These are phyloP conservation scores for Chaetomium globosum DNA, from an alignment of 2,329 filamentous ascomycete genomes.

Conservation along the genomic window DNA sequence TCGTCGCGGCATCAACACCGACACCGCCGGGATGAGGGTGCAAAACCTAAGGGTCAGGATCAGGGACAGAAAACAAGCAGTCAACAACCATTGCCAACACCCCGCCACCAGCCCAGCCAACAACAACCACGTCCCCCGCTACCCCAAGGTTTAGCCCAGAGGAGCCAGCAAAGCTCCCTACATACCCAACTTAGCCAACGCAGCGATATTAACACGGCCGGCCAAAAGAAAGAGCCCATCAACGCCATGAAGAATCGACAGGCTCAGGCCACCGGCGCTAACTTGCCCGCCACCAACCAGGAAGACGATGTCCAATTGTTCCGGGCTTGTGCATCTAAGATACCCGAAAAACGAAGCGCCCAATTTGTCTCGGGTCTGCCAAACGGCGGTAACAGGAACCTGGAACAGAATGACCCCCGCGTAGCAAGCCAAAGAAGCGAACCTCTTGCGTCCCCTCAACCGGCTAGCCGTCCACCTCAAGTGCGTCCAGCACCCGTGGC, in stretches of 20 bases:
- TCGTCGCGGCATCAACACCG: not conserved
- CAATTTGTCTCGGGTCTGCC: conserved; percentile 7
- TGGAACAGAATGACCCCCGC: not conserved
- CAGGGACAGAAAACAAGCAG: too few relatives aligned
- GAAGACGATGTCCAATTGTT: conserved; percentile 16
- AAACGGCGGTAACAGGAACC: not conserved
- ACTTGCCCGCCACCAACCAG: not conserved
- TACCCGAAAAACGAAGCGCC: not conserved
- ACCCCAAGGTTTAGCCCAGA: too few relatives aligned
- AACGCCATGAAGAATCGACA: conserved; percentile 4
- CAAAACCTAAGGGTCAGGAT: too few relatives aligned
- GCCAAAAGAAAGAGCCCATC: not conserved
- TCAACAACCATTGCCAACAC: not conserved
- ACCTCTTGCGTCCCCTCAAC: not conserved
- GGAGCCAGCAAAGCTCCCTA: too few relatives aligned
- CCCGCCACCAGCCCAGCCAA: not conserved
- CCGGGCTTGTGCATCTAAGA: not conserved
- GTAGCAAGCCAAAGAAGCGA: not conserved
- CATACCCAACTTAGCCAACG: not conserved
- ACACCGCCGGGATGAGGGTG: not conserved
- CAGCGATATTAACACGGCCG: not conserved
- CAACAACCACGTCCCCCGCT: too few relatives aligned
- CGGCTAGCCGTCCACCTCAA: not conserved
- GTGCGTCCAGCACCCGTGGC: not conserved
- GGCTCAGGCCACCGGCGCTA: not conserved